Conservation (phyloP, 208 protist genomes). For the Trypanosoma lewisi region DNA sequence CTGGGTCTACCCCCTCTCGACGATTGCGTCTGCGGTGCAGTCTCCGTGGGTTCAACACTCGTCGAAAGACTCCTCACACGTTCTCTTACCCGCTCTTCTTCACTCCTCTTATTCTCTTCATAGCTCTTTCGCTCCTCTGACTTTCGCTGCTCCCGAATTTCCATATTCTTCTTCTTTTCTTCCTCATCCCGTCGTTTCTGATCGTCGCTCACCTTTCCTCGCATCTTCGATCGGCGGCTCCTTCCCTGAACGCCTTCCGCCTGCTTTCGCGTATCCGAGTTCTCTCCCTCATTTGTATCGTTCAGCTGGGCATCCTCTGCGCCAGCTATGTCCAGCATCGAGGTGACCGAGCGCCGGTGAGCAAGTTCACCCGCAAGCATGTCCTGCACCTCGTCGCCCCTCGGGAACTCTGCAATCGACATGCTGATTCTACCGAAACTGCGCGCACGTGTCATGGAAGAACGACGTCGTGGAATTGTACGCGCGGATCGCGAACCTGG, state of each 20-base stretch:
- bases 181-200: conserved; percentile 31
- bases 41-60: conserved; percentile 7
- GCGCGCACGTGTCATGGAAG: conserved; percentile 34
- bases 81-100: conserved; percentile 46
- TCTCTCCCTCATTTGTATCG: conserved; percentile 23
- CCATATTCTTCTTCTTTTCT: conserved; percentile 42
- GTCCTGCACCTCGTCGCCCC: conserved; percentile 49
- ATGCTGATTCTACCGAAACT: conserved; percentile 34
- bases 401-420: conserved; percentile 56
- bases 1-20: conserved; percentile 27
- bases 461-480: conserved; percentile 24
- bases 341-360: not conserved
- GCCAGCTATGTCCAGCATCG: not conserved
- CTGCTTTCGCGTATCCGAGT: conserved; percentile 14
- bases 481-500: conserved; percentile 14
- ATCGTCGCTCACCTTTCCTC: conserved; percentile 20
- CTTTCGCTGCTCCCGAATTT: conserved; percentile 31
- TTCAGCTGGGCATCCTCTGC: conserved; percentile 6
- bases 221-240: conserved; percentile 31
- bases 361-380: conserved; percentile 11
- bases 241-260: conserved; percentile 14
- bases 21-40: conserved; percentile 20
- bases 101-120: conserved; percentile 25
- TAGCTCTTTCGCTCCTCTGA: conserved; percentile 36
- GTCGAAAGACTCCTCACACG: conserved; percentile 37